Base-by-base conservation (phyloP, 2,329 filamentous ascomycete species). In the Corniculantispora saksenae region DNA sequence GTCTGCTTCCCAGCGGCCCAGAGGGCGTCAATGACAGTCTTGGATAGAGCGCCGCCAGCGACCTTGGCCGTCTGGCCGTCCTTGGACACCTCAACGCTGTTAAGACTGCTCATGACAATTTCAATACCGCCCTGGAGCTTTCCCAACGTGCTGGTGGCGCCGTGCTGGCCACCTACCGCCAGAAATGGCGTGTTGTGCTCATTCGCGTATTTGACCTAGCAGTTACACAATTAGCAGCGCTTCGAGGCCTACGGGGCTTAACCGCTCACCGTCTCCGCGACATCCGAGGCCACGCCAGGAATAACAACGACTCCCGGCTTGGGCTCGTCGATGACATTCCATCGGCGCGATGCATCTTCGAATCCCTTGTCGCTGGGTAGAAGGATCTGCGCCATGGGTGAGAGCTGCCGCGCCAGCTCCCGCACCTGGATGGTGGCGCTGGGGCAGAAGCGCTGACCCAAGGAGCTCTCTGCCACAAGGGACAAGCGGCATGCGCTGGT, bases 1-100 rank as follows among this genome's bases (percentile, higher is more conserved):
- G 82, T 82, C 70, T 84, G 82, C 70, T 85, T 85, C 29, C 80
- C 81, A 0, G 76, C 78, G 0, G 71, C 77, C 83, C 82, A 86
- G 3, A 86, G 79, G 1, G 74, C 70, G 62, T 84, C 79, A 0
- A 76, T 82, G 58, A 86, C 74, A 1, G 74, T 69, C 66, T 83
- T 83, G 25, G 80, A 80, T 54, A 76, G 73, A 8, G 77, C 76
- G 1, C 84, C 84, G 12, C 83, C 84, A 3, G 76, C 80, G 63
- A 86, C 75, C 0, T 70, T 83, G n/a, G 76, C 84, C 0, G 79
- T 81, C 32, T 80, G 73, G 0, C 78, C 78, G 63, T 85, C 78
- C 1, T 73, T 60, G 3, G 79, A 71, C 58, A 85, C 73, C 2
- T 74, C 50, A 27, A 86, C 76, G 17, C 72, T 74, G 70, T 75